Conservation (phyloP, 495 filamentous ascomycete genomes). For the Penicillium verhagenii region DNA sequence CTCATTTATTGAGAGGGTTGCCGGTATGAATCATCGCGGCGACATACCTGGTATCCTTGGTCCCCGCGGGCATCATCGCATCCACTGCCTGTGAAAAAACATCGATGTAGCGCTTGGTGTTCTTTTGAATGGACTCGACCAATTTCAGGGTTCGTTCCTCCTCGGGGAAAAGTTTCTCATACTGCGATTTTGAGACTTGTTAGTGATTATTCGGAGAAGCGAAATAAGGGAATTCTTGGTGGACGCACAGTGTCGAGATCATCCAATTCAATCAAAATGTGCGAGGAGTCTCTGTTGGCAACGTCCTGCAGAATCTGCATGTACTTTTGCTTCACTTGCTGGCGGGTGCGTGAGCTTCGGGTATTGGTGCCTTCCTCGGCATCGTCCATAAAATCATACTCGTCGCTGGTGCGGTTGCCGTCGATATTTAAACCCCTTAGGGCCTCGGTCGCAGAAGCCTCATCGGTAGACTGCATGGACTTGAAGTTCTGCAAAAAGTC, state of each 20-base stretch:
- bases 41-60: slow-evolving; percentile 71
- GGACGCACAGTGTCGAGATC: slow-evolving; percentile 69
- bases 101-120: slow-evolving; percentile 94
- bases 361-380: slow-evolving; percentile 53
- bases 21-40: not conserved
- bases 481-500: slow-evolving; percentile 89
- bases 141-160: slow-evolving; percentile 61
- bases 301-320: slow-evolving; percentile 86
- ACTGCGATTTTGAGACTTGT: slow-evolving; percentile 50
- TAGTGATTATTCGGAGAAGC: not conserved
- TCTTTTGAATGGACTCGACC: slow-evolving; percentile 79
- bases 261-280: slow-evolving; percentile 85
- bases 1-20: not conserved
- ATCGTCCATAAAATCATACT: slow-evolving; percentile 94
- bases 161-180: slow-evolving; percentile 66
- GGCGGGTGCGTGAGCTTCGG: slow-evolving; percentile 37
- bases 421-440: slow-evolving; percentile 83
- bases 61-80: slow-evolving; percentile 77
- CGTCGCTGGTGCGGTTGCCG: slow-evolving; percentile 84
- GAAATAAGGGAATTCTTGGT: not conserved
- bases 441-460: slow-evolving; percentile 69
- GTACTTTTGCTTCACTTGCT: slow-evolving; percentile 77
- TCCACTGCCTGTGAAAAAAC: slow-evolving; percentile 86
- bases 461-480: slow-evolving; percentile 65
- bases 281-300: slow-evolving; percentile 69